Base-by-base conservation (phyloP, 192 early-diverging fungal species). In the Gryganskiella cystojenkinii region DNA sequence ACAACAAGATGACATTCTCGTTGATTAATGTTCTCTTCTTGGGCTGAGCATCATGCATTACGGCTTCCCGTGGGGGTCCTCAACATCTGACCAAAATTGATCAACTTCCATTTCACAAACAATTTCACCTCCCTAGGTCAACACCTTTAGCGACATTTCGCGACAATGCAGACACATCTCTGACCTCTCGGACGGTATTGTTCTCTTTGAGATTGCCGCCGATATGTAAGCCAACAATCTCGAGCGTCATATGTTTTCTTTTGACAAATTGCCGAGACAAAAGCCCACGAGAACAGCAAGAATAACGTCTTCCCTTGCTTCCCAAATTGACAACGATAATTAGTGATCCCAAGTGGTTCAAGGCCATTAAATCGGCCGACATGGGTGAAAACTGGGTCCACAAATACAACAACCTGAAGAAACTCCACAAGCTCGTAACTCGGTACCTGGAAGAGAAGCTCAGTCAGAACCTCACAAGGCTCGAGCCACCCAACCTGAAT, bases 381-480 rank as follows among this genome's bases (percentile, higher is more conserved):
- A 85, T 89, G 8, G 93, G 90, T 47, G 93, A 94, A 80, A 98
- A 96, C 85, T 99, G 98, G 98, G 94, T 99, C 2, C 74, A 95
- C 35, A 93, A 92, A 68, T 92, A 95, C 78, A 97, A 96, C 82
- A 94, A 94, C 58, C 88, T 98, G 17, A 97, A 97, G 74, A 94
- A 92, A 74, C 84, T 97, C 35, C 89, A 96, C 82, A 92, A 91
- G 57, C 88, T 98, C 10, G 70, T 98, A 35, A 89, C 88, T 2
- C 80, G 88, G 24, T 97, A 94, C 86, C 95, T 95, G 53, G 94
- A 96, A 33, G 95, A 98, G 43, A 89, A 95, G 2, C 83, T 96
- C n/a, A 88, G 90, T 42, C 88, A 92, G 46, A 83, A 84, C 20
- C 83, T 89, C 6, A 69, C 83, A 0, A 84, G 83, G 24, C 64